Base-by-base conservation (phyloP, 345 rosid species). In the Lagerstroemia speciosa region DNA sequence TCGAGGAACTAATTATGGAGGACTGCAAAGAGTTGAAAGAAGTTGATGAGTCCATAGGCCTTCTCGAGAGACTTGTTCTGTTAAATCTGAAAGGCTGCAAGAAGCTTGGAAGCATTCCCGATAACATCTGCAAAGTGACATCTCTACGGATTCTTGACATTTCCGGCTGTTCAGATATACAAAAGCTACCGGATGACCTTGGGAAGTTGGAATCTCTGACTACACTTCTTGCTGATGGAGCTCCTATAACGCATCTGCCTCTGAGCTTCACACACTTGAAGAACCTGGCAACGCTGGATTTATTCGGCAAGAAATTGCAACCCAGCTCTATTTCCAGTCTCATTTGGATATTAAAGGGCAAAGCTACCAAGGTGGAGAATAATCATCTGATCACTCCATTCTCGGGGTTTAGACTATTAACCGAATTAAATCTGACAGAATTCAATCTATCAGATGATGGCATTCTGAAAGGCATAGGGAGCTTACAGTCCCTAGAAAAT, bases 81-180 rank as follows among this genome's bases (percentile, higher is more conserved):
- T 36, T 78, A 26, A 67, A 75, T 34, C 31, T 75, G 57, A 64
- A 70, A 58, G 73, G 46, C 67, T 78, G 81, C 78, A 70, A 26
- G 66, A 76, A 37, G 36, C 69, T 78, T 20, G 60, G 12, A 57
- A 73, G 68, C n/a, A 72, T 81, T 69, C 82, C 84, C 1, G 30
- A 43, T 16, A 41, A n/a, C 31, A 73, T 75, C 7, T 46, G 77
- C 14, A 11, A 12, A 7, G 34, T 72, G 38, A 40, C 12, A 45
- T 73, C 82, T 20, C 71, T 76, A 6, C 64, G 75, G 45, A 43
- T 63, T 61, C 69, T 78, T n/a, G 53, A 52, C 40, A 32, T 78
- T 26, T 70, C 74, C 20, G 78, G 78, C 27, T 81, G 80, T 73
- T 67, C 69, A 45, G 55, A 53, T 20, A 76, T 78, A 24, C 26